Evolutionary conservation across 768 basidiomycete species (phyloP).

Genomic region (Trichaptum fuscoviolaceum): DNA sequence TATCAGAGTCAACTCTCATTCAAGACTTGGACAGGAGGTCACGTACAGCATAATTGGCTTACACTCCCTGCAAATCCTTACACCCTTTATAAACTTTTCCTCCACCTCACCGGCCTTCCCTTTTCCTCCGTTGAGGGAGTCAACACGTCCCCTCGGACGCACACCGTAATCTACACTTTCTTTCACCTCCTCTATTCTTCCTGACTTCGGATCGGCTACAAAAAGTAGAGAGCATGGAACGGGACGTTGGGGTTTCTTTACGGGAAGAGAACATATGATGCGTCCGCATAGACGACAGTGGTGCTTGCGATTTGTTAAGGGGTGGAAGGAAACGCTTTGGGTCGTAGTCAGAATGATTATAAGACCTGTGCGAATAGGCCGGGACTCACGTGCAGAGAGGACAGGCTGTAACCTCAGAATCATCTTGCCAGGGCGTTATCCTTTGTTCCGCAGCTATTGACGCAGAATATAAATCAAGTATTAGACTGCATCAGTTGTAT

Average conservation of each 20-base stretch:
- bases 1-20: constrained; percentile 5
- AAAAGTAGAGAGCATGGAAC: constrained; percentile 76
- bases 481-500: constrained; percentile 5
- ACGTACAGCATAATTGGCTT: constrained; percentile 74
- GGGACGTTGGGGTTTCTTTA: constrained; percentile 63
- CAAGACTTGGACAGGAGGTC: constrained; percentile 6
- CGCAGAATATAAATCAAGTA: not conserved
- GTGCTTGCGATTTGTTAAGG: constrained; percentile 89
- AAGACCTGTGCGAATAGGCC: not conserved
- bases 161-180: constrained; percentile 86
- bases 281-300: constrained; percentile 93
- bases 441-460: constrained; percentile 72
- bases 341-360: constrained; percentile 3
- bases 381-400: constrained; percentile 72
- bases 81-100: constrained; percentile 83
- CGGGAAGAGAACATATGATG: constrained; percentile 85
- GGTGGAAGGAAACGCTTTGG: constrained; percentile 69
- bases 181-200: constrained; percentile 76
- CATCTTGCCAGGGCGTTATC: constrained; percentile 94
- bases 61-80: constrained; percentile 84
- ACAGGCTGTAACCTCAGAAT: constrained; percentile 70
- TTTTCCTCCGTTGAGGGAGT: constrained; percentile 17
- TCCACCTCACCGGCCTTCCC: constrained; percentile 42
- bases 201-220: constrained; percentile 74
- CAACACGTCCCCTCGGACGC: constrained; percentile 38